Percentiles rank a stretch among this genome's conserved stretches.
Evolutionary conservation across 441 rosid species (phyloP).

Genomic region (Melianthus villosus): DNA sequence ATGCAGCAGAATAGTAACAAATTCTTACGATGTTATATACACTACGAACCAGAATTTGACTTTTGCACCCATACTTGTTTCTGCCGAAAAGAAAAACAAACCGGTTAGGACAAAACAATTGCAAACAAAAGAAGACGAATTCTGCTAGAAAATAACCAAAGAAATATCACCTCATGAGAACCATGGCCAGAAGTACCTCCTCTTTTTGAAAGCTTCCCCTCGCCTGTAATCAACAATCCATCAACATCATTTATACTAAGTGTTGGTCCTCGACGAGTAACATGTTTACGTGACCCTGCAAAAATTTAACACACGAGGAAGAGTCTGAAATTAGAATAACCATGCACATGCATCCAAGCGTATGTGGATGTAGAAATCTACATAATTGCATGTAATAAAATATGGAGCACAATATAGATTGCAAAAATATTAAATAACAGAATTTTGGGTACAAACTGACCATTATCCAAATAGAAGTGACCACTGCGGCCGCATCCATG

Average conservation of each 20-base stretch:
- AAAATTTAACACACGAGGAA: background rate
- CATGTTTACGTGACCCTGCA: constrained; percentile 38
- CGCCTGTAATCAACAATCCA: constrained; percentile 19
- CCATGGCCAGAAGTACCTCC: constrained; percentile 35
- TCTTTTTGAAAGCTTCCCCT: constrained; percentile 43
- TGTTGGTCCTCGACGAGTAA: constrained; percentile 26
- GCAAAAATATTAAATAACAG: no score
- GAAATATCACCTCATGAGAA: constrained; percentile 35
- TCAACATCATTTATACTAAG: constrained; percentile 27
- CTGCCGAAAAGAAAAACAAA: constrained; percentile 21
- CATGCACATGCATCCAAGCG: no score
- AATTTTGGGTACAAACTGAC: constrained; percentile 15
- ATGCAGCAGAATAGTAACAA: no score
- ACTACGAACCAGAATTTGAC: constrained; percentile 36
- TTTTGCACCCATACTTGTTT: constrained; percentile 76
- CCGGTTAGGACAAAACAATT: background rate
- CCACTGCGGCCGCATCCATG: constrained; percentile 14
- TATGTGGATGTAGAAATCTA: no score
- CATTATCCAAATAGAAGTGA: constrained; percentile 16
- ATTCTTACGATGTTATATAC: no score
- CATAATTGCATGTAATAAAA: no score
- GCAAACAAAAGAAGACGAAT: constrained; percentile 4
- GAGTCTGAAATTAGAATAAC: no score
- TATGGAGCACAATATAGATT: no score
- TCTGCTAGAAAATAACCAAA: constrained; percentile 5